These are phyloP conservation scores for Sparassis latifolia DNA, from an alignment of 1,284 basidiomycete species.

Conservation along the genomic window DNA sequence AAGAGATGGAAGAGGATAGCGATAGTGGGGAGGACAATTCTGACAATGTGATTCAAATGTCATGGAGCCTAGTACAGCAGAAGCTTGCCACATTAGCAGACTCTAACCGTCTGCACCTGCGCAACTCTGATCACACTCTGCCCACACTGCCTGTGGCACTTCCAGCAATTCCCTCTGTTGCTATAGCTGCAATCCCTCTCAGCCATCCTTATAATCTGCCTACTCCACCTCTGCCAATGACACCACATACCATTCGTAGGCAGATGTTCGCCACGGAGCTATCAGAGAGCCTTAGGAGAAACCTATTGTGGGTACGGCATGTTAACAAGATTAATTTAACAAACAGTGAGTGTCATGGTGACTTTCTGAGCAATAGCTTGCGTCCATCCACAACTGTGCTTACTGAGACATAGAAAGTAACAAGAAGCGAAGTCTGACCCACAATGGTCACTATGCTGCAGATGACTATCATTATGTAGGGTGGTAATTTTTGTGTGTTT, in stretches of 20 bases:
- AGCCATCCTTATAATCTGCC: conserved; percentile 73
- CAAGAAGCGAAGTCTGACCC: conserved; percentile 14
- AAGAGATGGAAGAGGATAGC: conserved; percentile 63
- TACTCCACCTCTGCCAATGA: conserved; percentile 63
- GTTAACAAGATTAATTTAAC: conserved; percentile 48
- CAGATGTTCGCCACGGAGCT: conserved; percentile 83
- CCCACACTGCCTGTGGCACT: conserved; percentile 18
- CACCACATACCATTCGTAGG: conserved; percentile 79
- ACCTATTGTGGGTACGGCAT: conserved; percentile 82
- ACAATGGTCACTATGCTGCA: conserved; percentile 28
- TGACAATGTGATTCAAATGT: conserved; percentile 45
- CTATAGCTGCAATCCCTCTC: conserved; percentile 50
- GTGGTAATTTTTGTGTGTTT: conserved; percentile 36
- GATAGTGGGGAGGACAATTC: conserved; percentile 48
- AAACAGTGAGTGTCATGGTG: conserved; percentile 26
- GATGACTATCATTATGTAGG: conserved; percentile 62
- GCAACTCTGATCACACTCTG: conserved; percentile 21
- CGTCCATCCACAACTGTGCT: conserved; percentile 35
- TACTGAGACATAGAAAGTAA: conserved; percentile 13
- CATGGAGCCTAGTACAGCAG: conserved; percentile 57
- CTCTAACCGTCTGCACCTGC: conserved; percentile 25
- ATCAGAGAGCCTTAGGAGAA: conserved; percentile 77
- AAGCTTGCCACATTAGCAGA: conserved; percentile 49
- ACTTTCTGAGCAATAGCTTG: conserved; percentile 28
- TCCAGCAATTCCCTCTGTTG: conserved; percentile 20